Evolutionary conservation across 2,329 filamentous ascomycete species (phyloP).

Genomic region (Graphium sp.): DNA sequence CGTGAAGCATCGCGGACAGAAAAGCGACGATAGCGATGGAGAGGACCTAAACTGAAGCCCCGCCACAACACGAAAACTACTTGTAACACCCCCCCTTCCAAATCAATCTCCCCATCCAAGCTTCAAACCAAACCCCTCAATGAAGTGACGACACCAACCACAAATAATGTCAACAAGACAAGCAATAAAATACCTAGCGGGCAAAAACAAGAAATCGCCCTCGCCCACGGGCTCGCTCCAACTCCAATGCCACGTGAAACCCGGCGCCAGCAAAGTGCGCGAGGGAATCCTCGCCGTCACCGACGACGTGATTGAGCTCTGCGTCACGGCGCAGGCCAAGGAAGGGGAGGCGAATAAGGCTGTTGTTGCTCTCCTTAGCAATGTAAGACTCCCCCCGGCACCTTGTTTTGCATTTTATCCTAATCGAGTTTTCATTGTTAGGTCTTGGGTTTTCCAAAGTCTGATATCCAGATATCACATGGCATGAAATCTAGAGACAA

Average conservation of each 20-base stretch:
- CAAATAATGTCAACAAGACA: constrained; percentile 2
- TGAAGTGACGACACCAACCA: too few species aligned
- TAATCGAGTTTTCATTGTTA: constrained; percentile 1
- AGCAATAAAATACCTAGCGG: constrained; percentile 22
- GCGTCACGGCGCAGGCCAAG: constrained; percentile 45
- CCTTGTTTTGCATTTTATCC: neutral
- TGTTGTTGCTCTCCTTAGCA: constrained; percentile 43
- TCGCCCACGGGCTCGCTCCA: constrained; percentile 29
- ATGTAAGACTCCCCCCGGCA: constrained; percentile 19
- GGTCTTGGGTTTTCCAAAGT: constrained; percentile 43
- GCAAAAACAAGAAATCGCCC: too few species aligned
- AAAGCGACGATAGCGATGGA: too few species aligned
- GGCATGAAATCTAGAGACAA: constrained; percentile 51
- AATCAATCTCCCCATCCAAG: too few species aligned
- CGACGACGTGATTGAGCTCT: constrained; percentile 42
- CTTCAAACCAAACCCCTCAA: too few species aligned
- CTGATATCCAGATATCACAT: constrained; percentile 42
- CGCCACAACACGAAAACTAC: too few species aligned
- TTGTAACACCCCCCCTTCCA: too few species aligned
- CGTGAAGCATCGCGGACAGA: too few species aligned
- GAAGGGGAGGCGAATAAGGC: constrained; percentile 57
- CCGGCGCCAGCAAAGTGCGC: constrained; percentile 42
- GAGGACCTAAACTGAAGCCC: too few species aligned
- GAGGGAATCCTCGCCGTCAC: constrained; percentile 42
- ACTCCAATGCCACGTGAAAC: constrained; percentile 50